These are phyloP conservation scores for Magnaporthales sp. DNA, from an alignment of 2,329 filamentous ascomycete species.

Conservation along the genomic window DNA sequence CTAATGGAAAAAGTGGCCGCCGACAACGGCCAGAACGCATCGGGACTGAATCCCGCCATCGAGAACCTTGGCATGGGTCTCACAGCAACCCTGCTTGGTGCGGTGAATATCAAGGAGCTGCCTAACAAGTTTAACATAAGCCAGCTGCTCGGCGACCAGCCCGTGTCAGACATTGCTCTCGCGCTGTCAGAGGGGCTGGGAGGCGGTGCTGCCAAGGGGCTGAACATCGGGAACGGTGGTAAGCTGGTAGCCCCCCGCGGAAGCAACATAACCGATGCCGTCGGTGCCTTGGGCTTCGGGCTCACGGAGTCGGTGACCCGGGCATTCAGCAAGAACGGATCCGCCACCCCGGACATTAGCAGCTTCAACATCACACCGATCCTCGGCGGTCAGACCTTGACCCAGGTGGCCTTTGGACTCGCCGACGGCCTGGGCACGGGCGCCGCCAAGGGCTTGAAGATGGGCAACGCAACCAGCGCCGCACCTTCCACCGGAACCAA, in stretches of 20 bases:
- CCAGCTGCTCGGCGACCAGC: neutral
- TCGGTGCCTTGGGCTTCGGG: neutral
- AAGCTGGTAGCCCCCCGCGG: neutral
- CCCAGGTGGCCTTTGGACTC: slow-evolving; percentile 9
- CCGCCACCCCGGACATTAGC: slow-evolving; percentile 16
- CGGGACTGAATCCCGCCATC: slow-evolving; percentile 20
- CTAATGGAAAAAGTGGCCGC: slow-evolving; percentile 12
- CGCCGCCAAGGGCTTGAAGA: slow-evolving; percentile 10
- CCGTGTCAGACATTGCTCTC: neutral
- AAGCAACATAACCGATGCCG: neutral
- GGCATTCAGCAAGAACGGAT: neutral
- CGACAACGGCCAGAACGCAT: slow-evolving; percentile 19
- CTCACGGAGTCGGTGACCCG: neutral
- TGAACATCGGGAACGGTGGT: neutral
- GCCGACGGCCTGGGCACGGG: slow-evolving; percentile 11
- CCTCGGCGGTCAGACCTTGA: slow-evolving; percentile 1
- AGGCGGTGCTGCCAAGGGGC: neutral
- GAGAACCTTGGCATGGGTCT: slow-evolving; percentile 21
- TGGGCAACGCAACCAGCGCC: slow-evolving; percentile 7
- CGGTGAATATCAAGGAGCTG: slow-evolving; percentile 12
- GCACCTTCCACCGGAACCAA: slow-evolving; percentile 4
- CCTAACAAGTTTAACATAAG: neutral
- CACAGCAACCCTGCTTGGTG: slow-evolving; percentile 17
- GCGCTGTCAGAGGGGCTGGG: neutral
- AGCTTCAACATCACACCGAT: slow-evolving; percentile 5